Evolutionary conservation across 306 rosid species (phyloP), one percentile per base, ranked within the genome.

Genomic region (Castanopsis chinensis): DNA sequence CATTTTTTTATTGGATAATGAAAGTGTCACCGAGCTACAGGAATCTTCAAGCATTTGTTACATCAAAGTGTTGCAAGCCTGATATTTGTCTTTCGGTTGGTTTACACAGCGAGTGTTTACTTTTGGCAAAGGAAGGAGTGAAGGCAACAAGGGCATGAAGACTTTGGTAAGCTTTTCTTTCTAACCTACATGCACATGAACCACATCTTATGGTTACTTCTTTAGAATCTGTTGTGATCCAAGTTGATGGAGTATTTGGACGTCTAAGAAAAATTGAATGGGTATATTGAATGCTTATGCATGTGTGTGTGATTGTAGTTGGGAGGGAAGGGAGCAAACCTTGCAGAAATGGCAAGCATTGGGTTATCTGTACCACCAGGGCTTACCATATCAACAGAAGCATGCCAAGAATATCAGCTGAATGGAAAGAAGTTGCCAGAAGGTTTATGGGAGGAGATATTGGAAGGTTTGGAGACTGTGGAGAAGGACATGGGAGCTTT

Each of bases 241-340:
- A 33, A 35, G 1, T 67, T 35, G 72, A 18, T 33, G 25, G 27
- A 32, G 72, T 4, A n/a, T 67, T 65, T 18, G 33, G 33, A 60
- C 18, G n/a, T 15, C 30, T 58, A 58, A 2, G n/a, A 61, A 63
- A 5, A 27, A 27, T 14, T 28, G 10, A 63, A 28, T 14, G 41
- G 69, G 14, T 63, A 9, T 3, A 12, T 7, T 9, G 71, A 18
- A 67, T 6, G 33, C 8, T 37, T 12, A 49, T 49, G 53, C 53
- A 49, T 12, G 15, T 60, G 19, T 72, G 35, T 81, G 21, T 54
- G 35, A 35, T 78, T 51, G 45, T 69, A 95, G 99, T 82, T 95
- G 80, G 99, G 99, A 83, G 99, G 99, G 79, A 95, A 95, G 81
- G 99, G 99, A 9, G 98, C 99, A 20, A 95, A 95, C 86, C 88